Conservation (phyloP, 2,329 filamentous ascomycete genomes). For the Metarhizium rileyi region DNA sequence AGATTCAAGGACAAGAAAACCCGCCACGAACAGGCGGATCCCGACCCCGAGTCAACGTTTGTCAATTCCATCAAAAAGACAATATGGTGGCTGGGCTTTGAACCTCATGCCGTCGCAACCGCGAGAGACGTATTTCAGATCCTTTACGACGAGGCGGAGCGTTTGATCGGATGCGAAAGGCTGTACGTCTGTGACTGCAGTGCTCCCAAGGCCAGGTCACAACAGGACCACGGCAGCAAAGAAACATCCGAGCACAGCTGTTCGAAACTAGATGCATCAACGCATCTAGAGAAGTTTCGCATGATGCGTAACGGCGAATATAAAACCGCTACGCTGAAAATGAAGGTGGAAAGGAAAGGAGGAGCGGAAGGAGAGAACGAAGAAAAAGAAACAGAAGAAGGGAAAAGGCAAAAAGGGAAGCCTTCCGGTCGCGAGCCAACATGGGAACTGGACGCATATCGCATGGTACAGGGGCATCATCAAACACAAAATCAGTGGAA, state of each 20-base stretch:
- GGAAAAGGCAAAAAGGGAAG: slow-evolving; percentile 92
- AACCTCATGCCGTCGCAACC: slow-evolving; percentile 52
- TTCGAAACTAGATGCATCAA: slow-evolving; percentile 61
- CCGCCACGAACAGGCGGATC: too few species aligned
- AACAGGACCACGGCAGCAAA: slow-evolving; percentile 61
- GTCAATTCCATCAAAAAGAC: slow-evolving; percentile 81
- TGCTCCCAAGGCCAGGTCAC: slow-evolving; percentile 72
- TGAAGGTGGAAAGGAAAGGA: too few species aligned
- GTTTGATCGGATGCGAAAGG: slow-evolving; percentile 58
- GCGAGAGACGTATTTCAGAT: slow-evolving; percentile 79
- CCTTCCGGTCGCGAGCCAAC: slow-evolving; percentile 72
- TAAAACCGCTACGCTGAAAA: slow-evolving; percentile 68
- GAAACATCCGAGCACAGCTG: slow-evolving; percentile 68
- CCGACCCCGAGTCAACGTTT: slow-evolving; percentile 82
- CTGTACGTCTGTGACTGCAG: slow-evolving; percentile 80
- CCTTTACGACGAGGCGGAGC: slow-evolving; percentile 76
- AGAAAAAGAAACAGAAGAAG: too few species aligned
- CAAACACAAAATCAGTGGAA: slow-evolving; percentile 76
- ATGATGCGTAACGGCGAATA: slow-evolving; percentile 91
- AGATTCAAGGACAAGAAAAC: too few species aligned
- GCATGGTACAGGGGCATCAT: slow-evolving; percentile 56
- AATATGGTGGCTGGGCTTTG: slow-evolving; percentile 56
- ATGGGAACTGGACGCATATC: slow-evolving; percentile 93
- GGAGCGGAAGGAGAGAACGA: too few species aligned
- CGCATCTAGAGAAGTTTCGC: slow-evolving; percentile 73